Conservation (phyloP, 2,329 filamentous ascomycete genomes). For the Chaetomiaceae sp. region DNA sequence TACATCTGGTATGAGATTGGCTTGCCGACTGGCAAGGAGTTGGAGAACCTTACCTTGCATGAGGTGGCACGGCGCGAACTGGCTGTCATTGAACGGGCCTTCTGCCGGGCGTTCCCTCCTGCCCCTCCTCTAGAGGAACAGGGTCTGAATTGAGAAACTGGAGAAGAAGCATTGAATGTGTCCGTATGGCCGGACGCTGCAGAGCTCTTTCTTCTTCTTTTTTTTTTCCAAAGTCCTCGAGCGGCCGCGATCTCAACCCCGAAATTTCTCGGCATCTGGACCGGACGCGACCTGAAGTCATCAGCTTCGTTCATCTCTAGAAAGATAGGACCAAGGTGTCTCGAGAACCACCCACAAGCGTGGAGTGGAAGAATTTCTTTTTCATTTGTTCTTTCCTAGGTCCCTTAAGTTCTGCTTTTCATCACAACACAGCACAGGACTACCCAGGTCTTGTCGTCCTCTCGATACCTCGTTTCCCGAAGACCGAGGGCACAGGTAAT, state of each 20-base stretch:
- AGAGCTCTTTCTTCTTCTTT: background rate
- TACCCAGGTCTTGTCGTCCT: constrained; percentile 1
- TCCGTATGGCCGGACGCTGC: background rate
- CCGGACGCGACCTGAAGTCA: background rate
- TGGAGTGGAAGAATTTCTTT: too few relatives aligned
- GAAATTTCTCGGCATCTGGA: background rate
- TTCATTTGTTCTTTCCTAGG: background rate
- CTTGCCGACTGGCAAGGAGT: constrained; percentile 37
- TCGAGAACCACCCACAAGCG: background rate
- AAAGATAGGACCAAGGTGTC: background rate
- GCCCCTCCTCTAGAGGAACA: background rate
- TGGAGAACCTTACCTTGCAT: constrained; percentile 47
- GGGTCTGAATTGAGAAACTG: background rate
- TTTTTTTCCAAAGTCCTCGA: too few relatives aligned
- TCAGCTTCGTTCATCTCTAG: background rate
- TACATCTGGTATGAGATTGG: constrained; percentile 48
- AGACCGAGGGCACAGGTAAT: background rate
- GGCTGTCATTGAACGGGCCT: constrained; percentile 44
- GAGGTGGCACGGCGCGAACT: constrained; percentile 46
- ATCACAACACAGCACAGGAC: background rate
- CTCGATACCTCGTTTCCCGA: background rate
- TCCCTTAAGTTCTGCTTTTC: too few relatives aligned
- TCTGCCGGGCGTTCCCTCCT: constrained; percentile 40
- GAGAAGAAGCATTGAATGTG: background rate
- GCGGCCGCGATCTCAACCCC: background rate